Base-by-base conservation (phyloP, 2,329 filamentous ascomycete species). In the Aplosporella prunicola region DNA sequence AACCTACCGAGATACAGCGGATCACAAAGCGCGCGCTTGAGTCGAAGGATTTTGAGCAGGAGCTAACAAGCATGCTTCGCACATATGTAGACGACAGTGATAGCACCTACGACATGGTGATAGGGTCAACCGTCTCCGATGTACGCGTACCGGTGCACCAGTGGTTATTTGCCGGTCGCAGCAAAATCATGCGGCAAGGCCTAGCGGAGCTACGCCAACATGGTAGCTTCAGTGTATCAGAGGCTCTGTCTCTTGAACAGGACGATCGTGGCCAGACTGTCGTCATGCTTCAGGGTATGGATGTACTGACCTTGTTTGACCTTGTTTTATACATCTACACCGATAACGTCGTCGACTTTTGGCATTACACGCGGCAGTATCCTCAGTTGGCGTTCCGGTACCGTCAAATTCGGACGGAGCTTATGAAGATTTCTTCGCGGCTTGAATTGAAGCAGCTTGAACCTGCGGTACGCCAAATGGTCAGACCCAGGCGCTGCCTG, bases 351-450 rank as follows among this genome's bases (percentile, higher is more conserved):
- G 69, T 94, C 20, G 85, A 91, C 42, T 82, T 88, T 13, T 96
- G 91, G 91, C 83, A 88, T 46, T 79, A 82, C 44, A 80, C 80
- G 4, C 75, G 67, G 44, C 73, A 78, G 44, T 72, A 76, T 14
- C 74, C 78, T 3, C 63, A 74, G 9, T 66, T 80, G 53, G 80
- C 83, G 0, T 72, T 74, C 48, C 72, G 82, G 26, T 93, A 86
- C 55, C 81, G 87, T 16, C 78, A 88, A 50, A 71, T 93, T 13
- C 79, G 89, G 14, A 72, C 68, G 1, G 89, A 96, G 52, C 64
- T 96, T n/a, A 91, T 94, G 80, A 89, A 78, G 46, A 50, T 88
- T n/a, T 81, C 84, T 8, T 74, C 74, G 1, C 72, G 73, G 39
- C 68, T 96, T 1, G 76, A 80, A 10, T 69, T 96, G 56, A 58